phyloP scores from a whole-genome alignment of 2,329 filamentous ascomycete species.

The Anthostomella pinea region DNA sequence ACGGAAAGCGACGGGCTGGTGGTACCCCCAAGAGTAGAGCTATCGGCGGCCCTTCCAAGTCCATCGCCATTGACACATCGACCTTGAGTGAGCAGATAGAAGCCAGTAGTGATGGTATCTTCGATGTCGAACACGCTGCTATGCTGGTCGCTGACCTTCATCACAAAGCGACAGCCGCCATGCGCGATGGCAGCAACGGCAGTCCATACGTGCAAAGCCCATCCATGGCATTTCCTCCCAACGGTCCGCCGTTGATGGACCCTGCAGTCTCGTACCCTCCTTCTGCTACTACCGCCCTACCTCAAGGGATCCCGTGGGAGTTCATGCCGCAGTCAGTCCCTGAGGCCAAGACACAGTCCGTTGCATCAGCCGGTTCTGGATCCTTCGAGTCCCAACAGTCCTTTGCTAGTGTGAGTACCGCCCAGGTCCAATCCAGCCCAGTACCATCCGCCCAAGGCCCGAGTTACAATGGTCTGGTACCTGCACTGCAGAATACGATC shows the following conservation, averaged over 20 bases:
- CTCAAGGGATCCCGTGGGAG: constrained; percentile 84
- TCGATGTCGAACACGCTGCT: constrained; percentile 94
- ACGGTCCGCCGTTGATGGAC: constrained; percentile 70
- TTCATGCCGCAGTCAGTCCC: constrained; percentile 70
- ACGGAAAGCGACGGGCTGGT: constrained; percentile 80
- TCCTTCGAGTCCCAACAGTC: constrained; percentile 67
- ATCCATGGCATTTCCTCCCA: constrained; percentile 70
- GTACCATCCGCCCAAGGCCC: constrained; percentile 63
- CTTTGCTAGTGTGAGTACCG: constrained; percentile 56
- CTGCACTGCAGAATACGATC: constrained; percentile 69
- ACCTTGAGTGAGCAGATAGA: constrained; percentile 85
- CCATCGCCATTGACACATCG: constrained; percentile 78
- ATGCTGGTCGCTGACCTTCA: constrained; percentile 99
- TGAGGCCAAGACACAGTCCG: constrained; percentile 74
- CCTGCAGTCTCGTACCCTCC: constrained; percentile 73
- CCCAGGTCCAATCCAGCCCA: constrained; percentile 58
- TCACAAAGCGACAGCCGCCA: constrained; percentile 82
- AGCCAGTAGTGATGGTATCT: constrained; percentile 82
- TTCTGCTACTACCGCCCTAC: constrained; percentile 73
- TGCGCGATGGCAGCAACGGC: constrained; percentile 46
- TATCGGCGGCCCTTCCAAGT: constrained; percentile 67
- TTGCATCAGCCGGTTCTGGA: constrained; percentile 61
- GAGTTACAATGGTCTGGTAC: constrained; percentile 56
- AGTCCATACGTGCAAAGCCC: constrained; percentile 55
- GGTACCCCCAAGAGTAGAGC: constrained; percentile 59